Conservation (phyloP, 352 stramenopile species). For the Phytophthora constricta region DNA sequence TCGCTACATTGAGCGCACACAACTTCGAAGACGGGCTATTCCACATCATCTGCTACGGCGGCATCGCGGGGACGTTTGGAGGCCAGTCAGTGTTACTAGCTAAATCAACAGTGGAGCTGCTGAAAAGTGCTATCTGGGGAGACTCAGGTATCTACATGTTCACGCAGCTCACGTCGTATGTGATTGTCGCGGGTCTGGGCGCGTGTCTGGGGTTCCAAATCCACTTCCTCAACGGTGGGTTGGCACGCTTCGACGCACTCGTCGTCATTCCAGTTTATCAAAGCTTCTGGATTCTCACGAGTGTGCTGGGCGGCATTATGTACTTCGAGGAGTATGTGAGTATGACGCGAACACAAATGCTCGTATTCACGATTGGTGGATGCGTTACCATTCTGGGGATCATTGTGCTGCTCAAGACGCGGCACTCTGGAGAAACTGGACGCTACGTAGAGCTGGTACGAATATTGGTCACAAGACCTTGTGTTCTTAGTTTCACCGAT, state of each 20-base stretch:
- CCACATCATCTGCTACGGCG: conserved; percentile 90
- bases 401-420: conserved; percentile 74
- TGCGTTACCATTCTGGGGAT: conserved; percentile 83
- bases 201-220: conserved; percentile 84
- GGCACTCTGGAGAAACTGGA: conserved; percentile 41
- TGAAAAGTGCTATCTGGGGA: conserved; percentile 92
- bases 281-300: conserved; percentile 92
- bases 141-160: conserved; percentile 78
- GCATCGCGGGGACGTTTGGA: conserved; percentile 89
- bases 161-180: conserved; percentile 76
- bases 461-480: conserved; percentile 7
- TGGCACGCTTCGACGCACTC: conserved; percentile 90
- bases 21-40: conserved; percentile 70
- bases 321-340: conserved; percentile 93
- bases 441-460: conserved; percentile 78
- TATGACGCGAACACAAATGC: conserved; percentile 79
- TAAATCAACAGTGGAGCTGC: conserved; percentile 89
- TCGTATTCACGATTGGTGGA: conserved; percentile 83
- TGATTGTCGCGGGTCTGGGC: conserved; percentile 74
- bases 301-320: conserved; percentile 91
- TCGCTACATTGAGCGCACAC: conserved; percentile 81
- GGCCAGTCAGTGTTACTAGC: conserved; percentile 90
- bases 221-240: conserved; percentile 89
- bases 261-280: conserved; percentile 92
- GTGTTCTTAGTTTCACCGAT: background rate